Base-by-base conservation (phyloP, 768 basidiomycete species). In the Lentinula aciculospora region DNA sequence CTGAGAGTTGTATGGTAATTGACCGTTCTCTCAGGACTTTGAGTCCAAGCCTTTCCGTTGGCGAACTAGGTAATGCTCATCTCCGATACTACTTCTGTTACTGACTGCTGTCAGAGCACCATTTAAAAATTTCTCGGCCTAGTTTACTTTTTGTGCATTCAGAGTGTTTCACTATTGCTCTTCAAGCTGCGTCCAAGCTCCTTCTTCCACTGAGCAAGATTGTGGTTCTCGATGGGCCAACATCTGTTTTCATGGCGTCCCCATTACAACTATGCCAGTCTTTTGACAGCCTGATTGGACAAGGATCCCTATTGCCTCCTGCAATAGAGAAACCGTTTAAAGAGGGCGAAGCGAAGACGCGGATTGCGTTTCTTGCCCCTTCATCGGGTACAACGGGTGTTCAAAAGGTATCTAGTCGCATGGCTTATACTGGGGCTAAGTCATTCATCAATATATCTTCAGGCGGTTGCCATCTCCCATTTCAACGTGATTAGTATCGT, bases 311-410 rank as follows among this genome's bases (percentile, higher is more conserved):
- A 39, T 61, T 65, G 17, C 68, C 67, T n/a, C 60, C 32, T 54
- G 78, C 75, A 60, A 60, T 64, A 27, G 80, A 81, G 62, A 68
- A 66, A 32, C 65, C 44, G 46, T 63, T 81, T 28, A 58, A 57
- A 12, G 65, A 67, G 1, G 79, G 76, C 25, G 79, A 79, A 63
- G 80, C 66, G 58, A 77, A 68, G 64, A 72, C 69, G 19, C 77
- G 72, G 60, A 59, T 81, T 4, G 80, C 81, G 12, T 75, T 82
- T 59, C 65, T 81, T 32, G 75, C 72, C 54, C 81, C 81, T 59
- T 81, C 80, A 1, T 81, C 79, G 48, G 80, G 80, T 2, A 81
- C 80, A 32, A 81, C 80, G 0, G 80, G 80, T 5, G 76, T 72
- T 55, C 81, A 78, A 51, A 79, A 81, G 66, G 76, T 73, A 34